Evolutionary conservation across 768 basidiomycete genomes (phyloP), one percentile per base, ranked within the genome.

Genomic region (Suillus decipiens): DNA sequence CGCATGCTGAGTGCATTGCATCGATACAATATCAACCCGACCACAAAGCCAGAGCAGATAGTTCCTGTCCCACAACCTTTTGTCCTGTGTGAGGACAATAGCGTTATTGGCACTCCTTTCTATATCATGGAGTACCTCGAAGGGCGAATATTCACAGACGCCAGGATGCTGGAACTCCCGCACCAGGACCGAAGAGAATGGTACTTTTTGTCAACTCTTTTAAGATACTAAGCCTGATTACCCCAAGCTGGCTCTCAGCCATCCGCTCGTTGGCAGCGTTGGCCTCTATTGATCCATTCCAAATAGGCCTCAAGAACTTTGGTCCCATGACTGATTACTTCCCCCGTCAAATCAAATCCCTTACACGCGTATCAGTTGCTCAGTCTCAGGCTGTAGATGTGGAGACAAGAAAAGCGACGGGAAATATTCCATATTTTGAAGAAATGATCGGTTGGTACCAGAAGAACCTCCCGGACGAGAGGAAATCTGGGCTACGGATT

Each of bases 51-150:
- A 17, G 77, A 79, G 39, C 77, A 81, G 63, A 80, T 78, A 37
- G 88, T 98, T 15, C 96, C 96, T 1, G 87, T 97, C 1, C 96
- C 96, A 1, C 84, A 87, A 68, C 92, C 95, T 0, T 89, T 91
- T 64, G 80, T 87, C 31, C 79, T 98, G 1, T 98, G 96, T 72
- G 87, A 91, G 69, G 93, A 98, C 70, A 78, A 69, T 41, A 70
- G 77, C 3, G 83, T 98, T 45, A 81, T 96, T 22, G 96, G 96
- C 3, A 94, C 95, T 28, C 86, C 90, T 2, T 98, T 98, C 77
- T 99, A 97, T 73, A 83, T 98, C 51, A 99, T 99, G 96, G 91
- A 98, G 72, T 99, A 92, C 73, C 71, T 99, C 51, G 88, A 96
- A 24, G 96, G 96, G 0, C 84, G 97, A 54, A 96, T 98, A 68